Conservation (phyloP, 2,329 filamentous ascomycete genomes). For the Arthrinium puccinioides region DNA sequence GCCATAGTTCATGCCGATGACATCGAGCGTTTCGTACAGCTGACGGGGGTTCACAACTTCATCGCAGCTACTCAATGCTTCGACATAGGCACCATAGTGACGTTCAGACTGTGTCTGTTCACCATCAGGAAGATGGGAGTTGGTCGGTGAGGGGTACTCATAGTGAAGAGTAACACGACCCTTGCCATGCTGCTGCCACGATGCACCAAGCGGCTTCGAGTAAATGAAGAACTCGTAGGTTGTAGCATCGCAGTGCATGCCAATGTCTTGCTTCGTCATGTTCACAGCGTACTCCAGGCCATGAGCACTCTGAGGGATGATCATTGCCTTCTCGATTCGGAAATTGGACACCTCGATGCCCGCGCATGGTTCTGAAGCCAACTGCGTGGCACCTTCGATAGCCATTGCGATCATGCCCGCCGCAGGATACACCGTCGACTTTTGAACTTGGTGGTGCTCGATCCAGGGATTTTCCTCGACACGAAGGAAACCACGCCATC, state of each 20-base stretch:
- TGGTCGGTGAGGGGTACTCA: constrained; percentile 3
- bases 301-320: constrained; percentile 36
- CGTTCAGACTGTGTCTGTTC: constrained; percentile 12
- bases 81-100: constrained; percentile 11
- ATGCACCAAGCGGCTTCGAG: constrained; percentile 31
- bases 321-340: constrained; percentile 41
- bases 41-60: constrained; percentile 32
- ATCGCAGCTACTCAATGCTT: constrained; percentile 17
- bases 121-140: no score
- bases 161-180: neutral
- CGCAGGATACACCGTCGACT: constrained; percentile 42
- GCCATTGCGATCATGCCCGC: constrained; percentile 43
- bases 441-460: constrained; percentile 42
- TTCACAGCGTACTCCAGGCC: constrained; percentile 45
- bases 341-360: constrained; percentile 39
- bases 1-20: constrained; percentile 45
- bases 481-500: constrained; percentile 43
- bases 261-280: constrained; percentile 20
- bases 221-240: constrained; percentile 36
- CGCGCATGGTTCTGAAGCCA: constrained; percentile 17
- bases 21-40: constrained; percentile 42
- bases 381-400: constrained; percentile 36
- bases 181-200: constrained; percentile 36
- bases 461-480: constrained; percentile 45
- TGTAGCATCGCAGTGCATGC: no score